Conservation (phyloP, 2,329 filamentous ascomycete genomes). For the Aspergillus flavus region DNA sequence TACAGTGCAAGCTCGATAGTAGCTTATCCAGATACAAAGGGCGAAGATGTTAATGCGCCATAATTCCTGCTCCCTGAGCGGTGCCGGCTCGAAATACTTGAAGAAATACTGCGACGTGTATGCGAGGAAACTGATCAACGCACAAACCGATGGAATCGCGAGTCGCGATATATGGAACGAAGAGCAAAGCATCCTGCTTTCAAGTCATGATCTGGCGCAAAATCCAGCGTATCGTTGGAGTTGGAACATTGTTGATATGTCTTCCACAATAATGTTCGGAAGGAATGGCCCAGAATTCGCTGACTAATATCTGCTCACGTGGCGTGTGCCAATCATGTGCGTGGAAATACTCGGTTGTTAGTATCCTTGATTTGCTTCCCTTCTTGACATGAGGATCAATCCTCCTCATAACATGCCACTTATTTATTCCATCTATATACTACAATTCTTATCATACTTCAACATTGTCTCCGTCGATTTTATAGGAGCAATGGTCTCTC, state of each 20-base stretch:
- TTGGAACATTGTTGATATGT: neutral
- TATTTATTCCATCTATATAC: conserved; percentile 8
- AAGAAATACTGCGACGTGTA: conserved; percentile 64
- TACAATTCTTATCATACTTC: neutral
- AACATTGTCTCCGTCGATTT: too few species aligned
- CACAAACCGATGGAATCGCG: conserved; percentile 56
- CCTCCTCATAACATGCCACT: neutral
- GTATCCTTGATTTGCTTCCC: conserved; percentile 1
- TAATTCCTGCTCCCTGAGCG: conserved; percentile 53
- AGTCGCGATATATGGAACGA: conserved; percentile 43
- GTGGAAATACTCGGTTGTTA: conserved; percentile 18
- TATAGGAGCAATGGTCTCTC: neutral
- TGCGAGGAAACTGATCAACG: conserved; percentile 61
- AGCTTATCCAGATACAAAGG: conserved; percentile 59
- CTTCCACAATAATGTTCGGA: neutral
- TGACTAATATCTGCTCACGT: conserved; percentile 16
- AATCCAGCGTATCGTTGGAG: neutral
- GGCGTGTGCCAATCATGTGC: conserved; percentile 9
- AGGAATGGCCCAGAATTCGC: neutral
- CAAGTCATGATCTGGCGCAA: neutral
- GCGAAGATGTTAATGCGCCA: conserved; percentile 59
- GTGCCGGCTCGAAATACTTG: conserved; percentile 54
- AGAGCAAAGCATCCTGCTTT: conserved; percentile 19
- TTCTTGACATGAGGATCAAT: neutral
- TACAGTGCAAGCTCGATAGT: conserved; percentile 60